A percentile compares a stretch with the other conserved stretches of the same genome.
Evolutionary conservation across 2,329 filamentous ascomycete genomes (phyloP).

Genomic region (Aspergillus uvarum): DNA sequence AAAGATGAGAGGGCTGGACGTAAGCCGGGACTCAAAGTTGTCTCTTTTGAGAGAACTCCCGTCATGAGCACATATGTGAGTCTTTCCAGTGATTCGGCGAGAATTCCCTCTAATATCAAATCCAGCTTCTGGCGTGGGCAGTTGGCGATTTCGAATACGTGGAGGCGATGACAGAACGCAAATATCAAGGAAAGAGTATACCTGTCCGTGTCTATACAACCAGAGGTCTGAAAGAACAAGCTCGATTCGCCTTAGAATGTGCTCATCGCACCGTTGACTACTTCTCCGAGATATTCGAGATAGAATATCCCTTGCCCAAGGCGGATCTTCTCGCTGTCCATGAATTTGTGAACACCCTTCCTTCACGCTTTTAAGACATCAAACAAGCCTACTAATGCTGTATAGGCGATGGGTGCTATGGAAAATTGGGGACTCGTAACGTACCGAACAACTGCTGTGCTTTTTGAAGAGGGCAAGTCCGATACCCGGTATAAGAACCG

Average conservation of each 20-base stretch:
- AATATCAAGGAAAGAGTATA: constrained; percentile 86
- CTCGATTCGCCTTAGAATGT: constrained; percentile 82
- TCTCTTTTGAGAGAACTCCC: constrained; percentile 80
- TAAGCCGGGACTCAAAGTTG: constrained; percentile 62
- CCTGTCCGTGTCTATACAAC: constrained; percentile 97
- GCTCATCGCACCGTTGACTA: constrained; percentile 93
- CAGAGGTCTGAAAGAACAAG: constrained; percentile 88
- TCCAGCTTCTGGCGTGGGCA: constrained; percentile 84
- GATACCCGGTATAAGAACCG: constrained; percentile 89
- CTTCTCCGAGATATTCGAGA: constrained; percentile 89
- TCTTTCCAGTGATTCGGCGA: constrained; percentile 9
- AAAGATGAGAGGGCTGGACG: constrained; percentile 69
- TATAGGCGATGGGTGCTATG: constrained; percentile 67
- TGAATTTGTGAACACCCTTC: constrained; percentile 69
- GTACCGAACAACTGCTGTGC: constrained; percentile 88
- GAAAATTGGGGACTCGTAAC: constrained; percentile 97
- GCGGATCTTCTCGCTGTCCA: constrained; percentile 87
- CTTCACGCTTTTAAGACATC: neutral
- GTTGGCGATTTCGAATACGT: constrained; percentile 97
- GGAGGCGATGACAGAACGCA: constrained; percentile 83
- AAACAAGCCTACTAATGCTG: neutral
- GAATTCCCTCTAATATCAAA: constrained; percentile 49
- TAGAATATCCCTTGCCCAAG: constrained; percentile 92
- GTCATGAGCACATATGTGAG: constrained; percentile 81
- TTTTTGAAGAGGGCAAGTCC: constrained; percentile 92